Evolutionary conservation across 352 stramenopile genomes (phyloP), one percentile per base, ranked within the genome.

Genomic region (Elongisporangium undulatum): DNA sequence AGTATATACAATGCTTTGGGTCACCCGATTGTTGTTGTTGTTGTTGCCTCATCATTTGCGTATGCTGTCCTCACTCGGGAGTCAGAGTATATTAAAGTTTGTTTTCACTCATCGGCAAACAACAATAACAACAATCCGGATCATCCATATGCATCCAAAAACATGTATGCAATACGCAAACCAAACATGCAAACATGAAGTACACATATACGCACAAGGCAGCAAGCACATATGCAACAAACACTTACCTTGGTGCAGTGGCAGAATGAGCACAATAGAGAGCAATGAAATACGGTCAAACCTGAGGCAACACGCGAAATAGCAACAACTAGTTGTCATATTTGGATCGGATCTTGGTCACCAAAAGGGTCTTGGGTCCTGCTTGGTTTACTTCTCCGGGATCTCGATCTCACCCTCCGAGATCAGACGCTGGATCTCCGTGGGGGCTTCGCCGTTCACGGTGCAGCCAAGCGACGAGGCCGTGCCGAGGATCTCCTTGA

Each of bases 401-500:
- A 99, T 98, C 75, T 99, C 95, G 66, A 99, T 78, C 77, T 98
- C 94, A 68, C 95, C 96, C 75, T 98, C 95, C 60, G 96, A 88
- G 75, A 99, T 99, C 74, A 95, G 82, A 51, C 78, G 71, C 79
- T 98, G 95, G 75, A 99, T 98, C 77, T 99, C 96, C 61, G 88
- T 95, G 26, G 97, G 97, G 65, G 94, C 87, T 81, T 99, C 88
- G 63, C 97, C 97, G 78, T 99, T 98, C 61, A 99, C 97, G 64
- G 97, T 99, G 94, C 97, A 99, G 74, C 98, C 98, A 64, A 99
- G 96, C 64, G 97, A 99, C 67, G 97, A 90, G 69, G 90, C 96
- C 66, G 98, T 99, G 74, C 98, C 98, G 34, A 99, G 88, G 71
- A 99, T 99, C 80, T 99, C 97, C 89, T 99, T 99, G 64, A 99